Conservation (phyloP, 2,329 filamentous ascomycete genomes). For the Alternaria triticina region DNA sequence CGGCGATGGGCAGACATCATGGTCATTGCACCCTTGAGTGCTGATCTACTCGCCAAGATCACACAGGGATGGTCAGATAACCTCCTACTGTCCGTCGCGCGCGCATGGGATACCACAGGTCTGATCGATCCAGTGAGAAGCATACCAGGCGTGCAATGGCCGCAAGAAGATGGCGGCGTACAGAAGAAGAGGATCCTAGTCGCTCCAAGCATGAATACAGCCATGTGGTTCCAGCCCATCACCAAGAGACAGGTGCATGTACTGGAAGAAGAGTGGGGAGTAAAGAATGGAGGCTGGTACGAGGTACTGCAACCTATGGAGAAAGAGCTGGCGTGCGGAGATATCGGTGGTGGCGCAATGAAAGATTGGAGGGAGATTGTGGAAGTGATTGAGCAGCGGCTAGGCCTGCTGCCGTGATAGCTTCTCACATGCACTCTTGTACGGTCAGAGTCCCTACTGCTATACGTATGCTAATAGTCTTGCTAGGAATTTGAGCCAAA, state of each 20-base stretch:
- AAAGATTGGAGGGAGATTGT: conserved; percentile 80
- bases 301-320: conserved; percentile 75
- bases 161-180: conserved; percentile 23
- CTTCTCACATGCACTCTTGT: not conserved
- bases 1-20: conserved; percentile 82
- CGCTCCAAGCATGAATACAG: conserved; percentile 84
- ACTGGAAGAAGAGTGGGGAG: conserved; percentile 77
- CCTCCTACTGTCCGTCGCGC: conserved; percentile 73
- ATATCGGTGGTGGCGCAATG: conserved; percentile 84
- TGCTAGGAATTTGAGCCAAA: not conserved
- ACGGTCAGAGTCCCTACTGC: not conserved
- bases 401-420: conserved; percentile 25
- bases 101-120: conserved; percentile 80
- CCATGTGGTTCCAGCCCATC: conserved; percentile 88
- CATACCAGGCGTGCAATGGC: conserved; percentile 31
- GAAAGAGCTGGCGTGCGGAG: conserved; percentile 84
- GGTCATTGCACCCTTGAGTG: conserved; percentile 79
- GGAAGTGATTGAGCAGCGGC: conserved; percentile 60
- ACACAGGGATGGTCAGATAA: conserved; percentile 78
- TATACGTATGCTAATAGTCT: too few species aligned
- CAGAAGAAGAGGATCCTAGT: conserved; percentile 70
- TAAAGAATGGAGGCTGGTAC: conserved; percentile 59
- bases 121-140: conserved; percentile 40
- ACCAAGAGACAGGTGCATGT: conserved; percentile 74
- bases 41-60: conserved; percentile 87